Conservation (phyloP, 139 green algal genomes). For the Zygnema circumcarinatum region DNA sequence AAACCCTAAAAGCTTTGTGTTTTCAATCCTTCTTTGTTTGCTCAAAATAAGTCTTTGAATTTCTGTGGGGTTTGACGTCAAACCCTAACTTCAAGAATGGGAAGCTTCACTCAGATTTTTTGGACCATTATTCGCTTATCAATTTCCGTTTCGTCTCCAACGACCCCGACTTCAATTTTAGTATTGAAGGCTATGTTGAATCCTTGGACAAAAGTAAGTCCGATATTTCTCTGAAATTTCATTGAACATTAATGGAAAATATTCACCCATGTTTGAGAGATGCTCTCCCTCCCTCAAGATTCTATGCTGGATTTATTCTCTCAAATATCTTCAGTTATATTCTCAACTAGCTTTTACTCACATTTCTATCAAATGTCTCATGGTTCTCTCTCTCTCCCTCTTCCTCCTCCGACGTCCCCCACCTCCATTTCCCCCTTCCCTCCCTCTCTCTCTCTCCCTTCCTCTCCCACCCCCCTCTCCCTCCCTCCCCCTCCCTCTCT, state of each 20-base stretch:
- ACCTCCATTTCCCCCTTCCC: background rate
- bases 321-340: too few relatives aligned
- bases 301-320: too few relatives aligned
- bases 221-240: too few relatives aligned
- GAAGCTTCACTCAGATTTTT: slow-evolving; percentile 3
- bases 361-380: too few relatives aligned
- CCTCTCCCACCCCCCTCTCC: slow-evolving; percentile 8
- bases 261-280: too few relatives aligned
- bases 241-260: too few relatives aligned
- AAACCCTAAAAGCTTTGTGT: background rate
- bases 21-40: background rate
- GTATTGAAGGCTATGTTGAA: slow-evolving; percentile 19
- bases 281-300: background rate
- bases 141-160: background rate
- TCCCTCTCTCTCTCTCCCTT: background rate
- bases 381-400: background rate
- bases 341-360: too few relatives aligned
- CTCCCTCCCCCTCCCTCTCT: slow-evolving; percentile 5
- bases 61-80: background rate
- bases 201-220: slow-evolving; percentile 17
- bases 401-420: background rate
- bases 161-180: slow-evolving; percentile 7
- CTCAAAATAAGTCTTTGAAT: background rate
- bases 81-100: background rate
- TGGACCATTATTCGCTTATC: slow-evolving; percentile 14